Evolutionary conservation across 352 stramenopile genomes (phyloP), one percentile per base, ranked within the genome.

Genomic region (Phytophthora melonis): DNA sequence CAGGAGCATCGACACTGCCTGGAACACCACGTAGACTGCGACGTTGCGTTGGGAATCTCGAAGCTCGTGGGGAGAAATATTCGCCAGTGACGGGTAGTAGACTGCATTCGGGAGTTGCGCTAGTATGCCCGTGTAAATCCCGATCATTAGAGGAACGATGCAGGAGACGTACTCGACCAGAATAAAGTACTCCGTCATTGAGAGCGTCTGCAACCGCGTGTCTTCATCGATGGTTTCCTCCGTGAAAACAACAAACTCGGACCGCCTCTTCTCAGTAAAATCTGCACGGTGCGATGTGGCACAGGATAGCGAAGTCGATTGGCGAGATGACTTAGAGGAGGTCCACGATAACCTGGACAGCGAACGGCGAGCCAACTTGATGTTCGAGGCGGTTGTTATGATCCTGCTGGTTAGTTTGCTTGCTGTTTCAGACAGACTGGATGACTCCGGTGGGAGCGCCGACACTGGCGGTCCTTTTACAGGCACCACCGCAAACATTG

Each of bases 81-180:
- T 55, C 3, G 23, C 54, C 10, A 60, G 39, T 2, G 58, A 63
- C 27, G 65, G 9, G 30, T 72, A 76, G 65, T 68, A 81, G 11
- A 43, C 25, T 13, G 49, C 67, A 41, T 75, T 82, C 1, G 61
- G 62, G 9, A 79, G 16, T 25, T 54, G 45, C 16, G 32, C 45
- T 1, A 81, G 39, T 4, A 66, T 50, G 1, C 50, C 25, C 13
- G 62, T 66, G 45, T 78, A 82, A 19, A 75, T 43, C 14, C 49
- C 69, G 50, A 73, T 64, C n/a, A 82, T 63, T 14, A 68, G 25
- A 2, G 75, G 72, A 23, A 80, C 66, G 11, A 73, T 56, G 10
- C 60, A 72, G 21, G 75, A 67, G 14, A 82, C 62, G 55, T 80
- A 78, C 60, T 78, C 61, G n/a, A 80, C 47, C 2, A 80, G 59